Evolutionary conservation across 257 asterid genomes (phyloP), one percentile per base, ranked within the genome.

Genomic region (Cinchona pubescens): DNA sequence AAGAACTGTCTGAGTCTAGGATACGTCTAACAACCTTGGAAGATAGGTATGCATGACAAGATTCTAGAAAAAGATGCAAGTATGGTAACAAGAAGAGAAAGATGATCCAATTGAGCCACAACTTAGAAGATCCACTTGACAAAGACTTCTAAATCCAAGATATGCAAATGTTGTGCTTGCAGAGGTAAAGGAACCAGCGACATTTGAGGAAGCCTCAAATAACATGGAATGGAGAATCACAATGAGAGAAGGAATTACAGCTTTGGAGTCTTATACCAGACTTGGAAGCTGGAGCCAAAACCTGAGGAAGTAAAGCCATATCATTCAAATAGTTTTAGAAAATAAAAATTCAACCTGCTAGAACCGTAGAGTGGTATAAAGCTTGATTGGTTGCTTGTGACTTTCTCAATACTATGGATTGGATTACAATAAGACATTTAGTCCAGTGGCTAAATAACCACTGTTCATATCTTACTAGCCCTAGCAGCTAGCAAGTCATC

Each of bases 281-380:
- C 69, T 27, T 71, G 45, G 77, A 60, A 73, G 9, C 27, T 58
- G 18, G 38, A 27, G n/a, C 46, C 45, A 23, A 25, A 45, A 0
- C 65, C 65, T 0, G 32, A 53, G 5, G 19, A 11, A 21, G 15
- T 32, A 30, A 70, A 23, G 34, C 45, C 37, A 71, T 71, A 29
- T 30, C 48, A 5, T 48, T 21, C 13, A 72, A 72, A 72, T 74
- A 53, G 78, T 59, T 63, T 5, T 63, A 74, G 2, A 74, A 63
- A 12, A 21, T 12, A 29, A 40, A 59, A 13, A 40, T 18, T 0
- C 10, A 35, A 6, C 27, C 55, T 13, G 12, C 27, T 34, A 60
- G 53, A 37, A 23, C 53, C 1, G 12, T 73, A 1, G 32, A 73
- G 29, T 1, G 46, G 11, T 32, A 27, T 19, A 69, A 69, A 25